These are phyloP conservation scores for Xylariaceae sp. DNA, from an alignment of 2,329 filamentous ascomycete genomes.

Conservation along the genomic window DNA sequence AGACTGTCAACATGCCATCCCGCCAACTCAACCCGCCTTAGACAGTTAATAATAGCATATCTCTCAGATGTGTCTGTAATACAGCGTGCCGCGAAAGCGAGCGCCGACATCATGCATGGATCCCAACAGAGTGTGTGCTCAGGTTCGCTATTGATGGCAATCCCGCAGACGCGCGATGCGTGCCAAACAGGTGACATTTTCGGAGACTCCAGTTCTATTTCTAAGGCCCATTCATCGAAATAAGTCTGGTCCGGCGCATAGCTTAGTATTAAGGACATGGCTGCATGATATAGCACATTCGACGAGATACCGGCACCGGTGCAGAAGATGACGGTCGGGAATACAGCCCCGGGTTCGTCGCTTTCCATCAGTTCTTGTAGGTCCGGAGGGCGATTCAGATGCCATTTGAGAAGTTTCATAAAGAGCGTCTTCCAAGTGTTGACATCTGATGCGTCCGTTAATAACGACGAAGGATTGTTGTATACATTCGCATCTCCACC, in stretches of 20 bases:
- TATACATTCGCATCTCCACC: neutral
- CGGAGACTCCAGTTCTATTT: neutral
- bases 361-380: conserved; percentile 13
- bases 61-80: conserved; percentile 12
- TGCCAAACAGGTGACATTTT: conserved; percentile 16
- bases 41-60: conserved; percentile 10
- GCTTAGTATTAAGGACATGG: conserved; percentile 18
- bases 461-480: neutral
- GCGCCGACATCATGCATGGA: conserved; percentile 18
- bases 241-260: conserved; percentile 4
- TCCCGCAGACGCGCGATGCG: conserved; percentile 18
- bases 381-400: conserved; percentile 6
- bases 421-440: conserved; percentile 5
- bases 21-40: conserved; percentile 11
- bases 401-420: conserved; percentile 5
- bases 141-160: conserved; percentile 18
- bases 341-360: neutral
- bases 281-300: conserved; percentile 16
- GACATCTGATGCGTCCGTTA: neutral
- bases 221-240: neutral
- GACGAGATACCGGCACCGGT: conserved; percentile 15
- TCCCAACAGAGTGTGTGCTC: conserved; percentile 17
- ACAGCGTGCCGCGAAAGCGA: conserved; percentile 11
- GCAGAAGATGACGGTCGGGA: conserved; percentile 15
- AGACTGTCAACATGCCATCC: conserved; percentile 19